A percentile compares a stretch with the other conserved stretches of the same genome.
Conservation (phyloP, 495 filamentous ascomycete genomes). For the Chaetomium tenue region DNA sequence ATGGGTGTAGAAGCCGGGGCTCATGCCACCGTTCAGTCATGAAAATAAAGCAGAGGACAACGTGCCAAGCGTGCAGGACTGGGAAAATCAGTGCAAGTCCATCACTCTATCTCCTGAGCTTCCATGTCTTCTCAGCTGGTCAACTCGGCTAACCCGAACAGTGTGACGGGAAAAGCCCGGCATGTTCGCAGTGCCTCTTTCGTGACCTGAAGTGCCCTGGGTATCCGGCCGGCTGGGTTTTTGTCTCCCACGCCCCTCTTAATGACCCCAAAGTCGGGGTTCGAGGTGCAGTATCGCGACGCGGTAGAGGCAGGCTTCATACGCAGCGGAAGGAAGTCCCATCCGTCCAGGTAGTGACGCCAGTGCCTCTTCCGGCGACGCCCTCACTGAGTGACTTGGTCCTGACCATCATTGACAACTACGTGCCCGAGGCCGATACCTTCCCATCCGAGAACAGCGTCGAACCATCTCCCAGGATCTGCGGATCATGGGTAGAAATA, state of each 20-base stretch:
- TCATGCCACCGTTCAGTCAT: constrained; percentile 8
- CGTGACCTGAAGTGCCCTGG: constrained; percentile 27
- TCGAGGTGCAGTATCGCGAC: background rate
- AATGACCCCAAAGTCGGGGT: background rate
- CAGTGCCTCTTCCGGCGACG: background rate
- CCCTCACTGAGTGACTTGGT: background rate
- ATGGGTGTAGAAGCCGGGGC: background rate
- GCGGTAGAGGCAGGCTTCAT: background rate
- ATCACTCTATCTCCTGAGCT: background rate
- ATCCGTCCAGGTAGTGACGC: background rate
- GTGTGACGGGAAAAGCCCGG: constrained; percentile 30
- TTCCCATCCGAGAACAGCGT: background rate
- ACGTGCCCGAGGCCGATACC: background rate
- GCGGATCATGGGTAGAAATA: constrained; percentile 43
- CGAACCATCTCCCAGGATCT: constrained; percentile 35
- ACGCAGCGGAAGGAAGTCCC: background rate
- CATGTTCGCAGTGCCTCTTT: constrained; percentile 26
- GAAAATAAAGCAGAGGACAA: constrained; percentile 28
- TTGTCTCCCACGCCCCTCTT: constrained; percentile 23
- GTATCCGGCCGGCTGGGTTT: constrained; percentile 29
- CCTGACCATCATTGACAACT: background rate
- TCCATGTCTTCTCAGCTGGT: no score
- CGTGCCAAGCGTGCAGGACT: constrained; percentile 28
- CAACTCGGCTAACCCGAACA: constrained; percentile 9
- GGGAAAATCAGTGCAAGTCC: constrained; percentile 29